Conservation (phyloP, 1,139 yeast genomes). For the Suhomyces bokatorum region DNA sequence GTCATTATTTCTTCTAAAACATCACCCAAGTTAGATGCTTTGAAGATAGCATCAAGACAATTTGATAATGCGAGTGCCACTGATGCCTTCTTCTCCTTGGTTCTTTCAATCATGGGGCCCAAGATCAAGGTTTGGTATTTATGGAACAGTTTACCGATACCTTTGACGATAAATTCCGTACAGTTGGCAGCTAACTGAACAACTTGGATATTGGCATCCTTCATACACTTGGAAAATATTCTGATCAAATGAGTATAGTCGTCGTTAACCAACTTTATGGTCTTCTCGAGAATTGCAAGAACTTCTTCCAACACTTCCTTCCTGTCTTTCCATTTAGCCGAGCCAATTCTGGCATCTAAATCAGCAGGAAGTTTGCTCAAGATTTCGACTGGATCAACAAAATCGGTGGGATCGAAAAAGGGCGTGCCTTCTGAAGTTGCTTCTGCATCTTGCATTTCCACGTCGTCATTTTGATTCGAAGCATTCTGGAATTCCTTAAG, state of each 20-base stretch:
- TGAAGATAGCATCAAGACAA: constrained; percentile 67
- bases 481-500: constrained; percentile 14
- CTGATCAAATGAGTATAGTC: constrained; percentile 68
- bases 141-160: constrained; percentile 57
- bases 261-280: constrained; percentile 37
- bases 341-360: constrained; percentile 53
- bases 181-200: constrained; percentile 80
- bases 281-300: constrained; percentile 51
- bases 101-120: constrained; percentile 71
- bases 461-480: constrained; percentile 30
- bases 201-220: constrained; percentile 89
- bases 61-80: constrained; percentile 68
- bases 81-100: constrained; percentile 82
- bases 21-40: constrained; percentile 51
- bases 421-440: constrained; percentile 8
- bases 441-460: constrained; percentile 42
- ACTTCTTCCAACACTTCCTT: constrained; percentile 81
- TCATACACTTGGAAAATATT: constrained; percentile 68
- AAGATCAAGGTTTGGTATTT: constrained; percentile 57
- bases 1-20: constrained; percentile 61
- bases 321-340: constrained; percentile 88
- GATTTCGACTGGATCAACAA: constrained; percentile 55
- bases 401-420: constrained; percentile 40
- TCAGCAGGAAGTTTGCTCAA: constrained; percentile 65
- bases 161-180: constrained; percentile 62